Evolutionary conservation across 441 rosid species (phyloP).

Genomic region (Populus tomentosa): DNA sequence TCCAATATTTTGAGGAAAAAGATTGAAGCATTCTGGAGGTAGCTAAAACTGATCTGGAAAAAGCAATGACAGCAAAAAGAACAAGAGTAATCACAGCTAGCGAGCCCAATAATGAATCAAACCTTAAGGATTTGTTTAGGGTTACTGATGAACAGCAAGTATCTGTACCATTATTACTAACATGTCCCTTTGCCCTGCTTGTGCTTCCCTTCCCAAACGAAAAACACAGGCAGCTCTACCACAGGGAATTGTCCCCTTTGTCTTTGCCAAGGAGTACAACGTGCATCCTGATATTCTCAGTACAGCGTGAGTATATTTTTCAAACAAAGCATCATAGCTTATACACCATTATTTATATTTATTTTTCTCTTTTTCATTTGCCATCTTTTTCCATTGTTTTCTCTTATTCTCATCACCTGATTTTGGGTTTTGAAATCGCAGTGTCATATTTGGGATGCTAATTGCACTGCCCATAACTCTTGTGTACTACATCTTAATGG

Average conservation of each 20-base stretch:
- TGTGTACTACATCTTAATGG: slow-evolving; percentile 71
- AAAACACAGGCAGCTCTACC: slow-evolving; percentile 72
- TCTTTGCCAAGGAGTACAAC: slow-evolving; percentile 62
- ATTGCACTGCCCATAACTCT: slow-evolving; percentile 75
- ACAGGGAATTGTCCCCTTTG: slow-evolving; percentile 38
- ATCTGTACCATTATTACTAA: slow-evolving; percentile 16
- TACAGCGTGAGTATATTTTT: slow-evolving; percentile 51
- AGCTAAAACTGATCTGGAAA: too few relatives aligned
- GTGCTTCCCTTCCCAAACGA: slow-evolving; percentile 12
- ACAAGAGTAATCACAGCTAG: background rate
- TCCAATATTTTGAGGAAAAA: too few relatives aligned
- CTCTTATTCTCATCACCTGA: background rate
- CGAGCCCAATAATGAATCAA: background rate
- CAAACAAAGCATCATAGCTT: background rate
- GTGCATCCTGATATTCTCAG: slow-evolving; percentile 80
- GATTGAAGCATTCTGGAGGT: too few relatives aligned
- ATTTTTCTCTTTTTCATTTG: background rate
- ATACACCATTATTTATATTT: background rate
- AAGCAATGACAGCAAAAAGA: too few relatives aligned
- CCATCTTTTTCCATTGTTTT: background rate
- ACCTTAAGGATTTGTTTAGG: slow-evolving; percentile 1
- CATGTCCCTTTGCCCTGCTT: slow-evolving; percentile 17
- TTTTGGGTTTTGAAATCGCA: slow-evolving; percentile 17
- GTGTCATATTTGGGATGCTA: slow-evolving; percentile 79
- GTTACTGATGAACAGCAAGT: slow-evolving; percentile 11